Base-by-base conservation (phyloP, 768 basidiomycete species). In the Flagelloscypha sp. region DNA sequence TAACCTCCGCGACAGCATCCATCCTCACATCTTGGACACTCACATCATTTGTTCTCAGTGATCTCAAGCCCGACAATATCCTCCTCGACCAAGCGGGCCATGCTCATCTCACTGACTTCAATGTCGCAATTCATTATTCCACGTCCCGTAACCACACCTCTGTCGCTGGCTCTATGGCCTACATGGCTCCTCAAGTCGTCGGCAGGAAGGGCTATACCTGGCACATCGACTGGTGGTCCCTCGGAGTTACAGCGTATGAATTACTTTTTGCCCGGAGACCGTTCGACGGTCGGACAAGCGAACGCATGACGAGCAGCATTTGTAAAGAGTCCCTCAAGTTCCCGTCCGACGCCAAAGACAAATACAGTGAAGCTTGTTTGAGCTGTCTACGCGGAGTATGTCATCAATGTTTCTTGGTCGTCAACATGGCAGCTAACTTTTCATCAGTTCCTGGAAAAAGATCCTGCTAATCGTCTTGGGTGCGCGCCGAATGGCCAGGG, bases 131-230 rank as follows among this genome's bases (percentile, higher is more conserved):
- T 6, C 94, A 98, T 57, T 97, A 90, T 55, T 94, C 93, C 8
- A 85, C 88, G 41, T 72, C 82, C 35, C 74, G 93, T 23, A 51
- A 84, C 42, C 82, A 98, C 57, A 90, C 87, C 1, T 89, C 87
- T 41, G 85, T 99, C 11, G 94, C 95, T 6, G 95, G 95, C 3
- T 92, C 87, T 51, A 93, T 99, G 89, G 94, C 95, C 0, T 99
- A 99, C 62, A 99, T 99, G 95, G 93, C 93, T 7, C 93, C 94
- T 0, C 90, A 99, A 57, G 84, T 99, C n/a, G 70, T 97, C 28
- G 76, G 74, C 34, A 81, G 85, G 51, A 82, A 79, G 50, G 95
- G 95, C 11, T 99, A 99, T 57, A 84, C 84, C 3, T 92, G 87
- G 73, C 79, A 79, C 32, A 74, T 88, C 33, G 93, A 97, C 55